Evolutionary conservation across 768 basidiomycete species (phyloP), one percentile per base, ranked within the genome.

Genomic region (Leccinum subtestaceum): DNA sequence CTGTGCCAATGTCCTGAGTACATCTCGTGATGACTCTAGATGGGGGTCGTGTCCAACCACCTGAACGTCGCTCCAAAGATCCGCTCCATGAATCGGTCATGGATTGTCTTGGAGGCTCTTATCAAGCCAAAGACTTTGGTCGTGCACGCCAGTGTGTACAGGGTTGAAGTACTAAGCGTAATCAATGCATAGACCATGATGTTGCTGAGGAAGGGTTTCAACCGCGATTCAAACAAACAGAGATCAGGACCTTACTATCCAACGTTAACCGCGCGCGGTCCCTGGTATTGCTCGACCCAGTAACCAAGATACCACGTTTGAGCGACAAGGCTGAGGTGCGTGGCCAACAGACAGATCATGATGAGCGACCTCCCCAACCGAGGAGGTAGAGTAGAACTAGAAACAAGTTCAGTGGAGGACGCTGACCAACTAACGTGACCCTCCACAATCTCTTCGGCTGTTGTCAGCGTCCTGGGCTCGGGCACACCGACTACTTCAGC

Each of bases 41-140:
- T 62, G 5, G 73, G 74, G 5, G 65, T 67, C 4, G 63, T 76
- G 60, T 84, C 82, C 10, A 83, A 72, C 78, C 79, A 87, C 68
- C 87, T 82, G 38, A 88, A 68, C 1, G 88, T 88, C 4, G 85
- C 82, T 5, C 83, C 79, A 13, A 89, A 68, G 1, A 89, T 67
- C 11, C 85, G 79, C 27, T 78, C 69, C 4, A 88, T 60, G 1
- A 89, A 76, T 57, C 76, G 70, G 23, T 66, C 65, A 64, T 88
- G 86, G 19, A 89, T 82, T 7, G 60, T 68, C 56, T 77, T 74
- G 4, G 85, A 85, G 2, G 86, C 87, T 55, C 82, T 74, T 52
- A 85, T 65, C 2, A 66, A 58, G 1, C 84, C 85, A 32, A 72
- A 72, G 15, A 81, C 68, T 15, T 77, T 86, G 3, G 78, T 53